These are phyloP conservation scores for Penicillium italicum DNA, from an alignment of 2,329 filamentous ascomycete species.

Conservation along the genomic window DNA sequence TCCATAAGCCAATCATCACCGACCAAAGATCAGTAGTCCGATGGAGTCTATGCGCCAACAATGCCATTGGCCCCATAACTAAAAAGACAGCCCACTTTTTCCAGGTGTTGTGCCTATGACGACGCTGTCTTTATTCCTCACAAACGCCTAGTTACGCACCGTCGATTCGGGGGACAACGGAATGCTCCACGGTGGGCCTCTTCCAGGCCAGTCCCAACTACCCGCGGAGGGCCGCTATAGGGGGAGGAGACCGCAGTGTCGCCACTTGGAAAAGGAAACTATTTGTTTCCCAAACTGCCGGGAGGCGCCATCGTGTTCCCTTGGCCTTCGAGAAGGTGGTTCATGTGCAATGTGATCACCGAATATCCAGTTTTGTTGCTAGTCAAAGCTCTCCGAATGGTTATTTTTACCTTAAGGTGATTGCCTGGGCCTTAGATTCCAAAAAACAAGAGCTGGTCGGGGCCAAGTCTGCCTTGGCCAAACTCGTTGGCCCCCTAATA, in stretches of 20 bases:
- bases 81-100: constrained; percentile 2
- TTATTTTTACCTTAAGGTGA: background rate
- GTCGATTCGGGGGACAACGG: constrained; percentile 23
- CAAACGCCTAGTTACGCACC: constrained; percentile 7
- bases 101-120: background rate
- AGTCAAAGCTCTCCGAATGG: background rate
- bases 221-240: constrained; percentile 11
- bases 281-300: constrained; percentile 19
- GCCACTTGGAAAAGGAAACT: constrained; percentile 15
- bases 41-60: constrained; percentile 17
- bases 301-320: constrained; percentile 18
- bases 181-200: constrained; percentile 23
- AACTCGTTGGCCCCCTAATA: constrained; percentile 3
- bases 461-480: background rate
- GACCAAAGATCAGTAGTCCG: constrained; percentile 12
- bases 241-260: constrained; percentile 12
- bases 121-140: background rate
- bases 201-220: constrained; percentile 21
- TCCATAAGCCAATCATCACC: background rate
- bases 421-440: background rate
- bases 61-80: constrained; percentile 11
- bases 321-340: constrained; percentile 22
- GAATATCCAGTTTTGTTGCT: background rate
- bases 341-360: background rate
- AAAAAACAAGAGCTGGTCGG: background rate